A percentile compares a stretch with the other conserved stretches of the same genome.
Evolutionary conservation across 2,329 filamentous ascomycete genomes (phyloP).

Genomic region (Zalaria obscura): DNA sequence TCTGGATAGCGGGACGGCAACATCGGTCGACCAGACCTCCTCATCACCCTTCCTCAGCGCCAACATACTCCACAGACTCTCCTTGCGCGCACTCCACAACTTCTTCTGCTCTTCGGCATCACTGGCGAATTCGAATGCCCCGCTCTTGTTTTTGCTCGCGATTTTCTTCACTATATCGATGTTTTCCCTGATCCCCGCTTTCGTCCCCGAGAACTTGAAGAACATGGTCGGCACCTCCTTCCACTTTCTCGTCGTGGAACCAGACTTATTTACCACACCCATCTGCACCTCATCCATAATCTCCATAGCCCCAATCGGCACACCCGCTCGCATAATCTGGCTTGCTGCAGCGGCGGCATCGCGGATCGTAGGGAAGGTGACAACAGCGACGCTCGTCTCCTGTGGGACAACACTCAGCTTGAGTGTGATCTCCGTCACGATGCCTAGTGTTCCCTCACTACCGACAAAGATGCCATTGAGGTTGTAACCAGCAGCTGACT

Average conservation of each 20-base stretch:
- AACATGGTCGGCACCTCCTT: slow-evolving; percentile 65
- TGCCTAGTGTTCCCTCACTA: slow-evolving; percentile 65
- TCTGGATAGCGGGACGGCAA: slow-evolving; percentile 45
- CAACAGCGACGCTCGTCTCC: slow-evolving; percentile 63
- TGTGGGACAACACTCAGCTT: slow-evolving; percentile 67
- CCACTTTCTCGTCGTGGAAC: slow-evolving; percentile 58
- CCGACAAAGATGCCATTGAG: slow-evolving; percentile 68
- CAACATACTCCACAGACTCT: slow-evolving; percentile 47
- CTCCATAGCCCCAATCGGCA: slow-evolving; percentile 66
- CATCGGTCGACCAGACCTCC: slow-evolving; percentile 48
- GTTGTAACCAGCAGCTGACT: slow-evolving; percentile 74
- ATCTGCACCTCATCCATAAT: slow-evolving; percentile 85
- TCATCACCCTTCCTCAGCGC: slow-evolving; percentile 39
- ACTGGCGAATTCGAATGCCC: slow-evolving; percentile 41
- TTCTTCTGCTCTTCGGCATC: slow-evolving; percentile 38
- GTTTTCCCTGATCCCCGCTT: slow-evolving; percentile 61
- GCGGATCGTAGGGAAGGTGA: slow-evolving; percentile 63
- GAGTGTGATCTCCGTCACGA: slow-evolving; percentile 71
- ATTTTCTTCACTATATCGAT: slow-evolving; percentile 55
- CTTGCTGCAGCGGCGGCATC: slow-evolving; percentile 63
- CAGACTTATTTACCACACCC: slow-evolving; percentile 64
- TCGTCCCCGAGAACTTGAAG: slow-evolving; percentile 74
- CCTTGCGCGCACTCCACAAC: slow-evolving; percentile 47
- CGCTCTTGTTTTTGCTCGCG: slow-evolving; percentile 44
- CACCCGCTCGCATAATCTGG: slow-evolving; percentile 58